Percentiles rank a stretch among this genome's conserved stretches.
Evolutionary conservation across 1,284 basidiomycete species (phyloP).

Genomic region (Ganoderma multipileum): DNA sequence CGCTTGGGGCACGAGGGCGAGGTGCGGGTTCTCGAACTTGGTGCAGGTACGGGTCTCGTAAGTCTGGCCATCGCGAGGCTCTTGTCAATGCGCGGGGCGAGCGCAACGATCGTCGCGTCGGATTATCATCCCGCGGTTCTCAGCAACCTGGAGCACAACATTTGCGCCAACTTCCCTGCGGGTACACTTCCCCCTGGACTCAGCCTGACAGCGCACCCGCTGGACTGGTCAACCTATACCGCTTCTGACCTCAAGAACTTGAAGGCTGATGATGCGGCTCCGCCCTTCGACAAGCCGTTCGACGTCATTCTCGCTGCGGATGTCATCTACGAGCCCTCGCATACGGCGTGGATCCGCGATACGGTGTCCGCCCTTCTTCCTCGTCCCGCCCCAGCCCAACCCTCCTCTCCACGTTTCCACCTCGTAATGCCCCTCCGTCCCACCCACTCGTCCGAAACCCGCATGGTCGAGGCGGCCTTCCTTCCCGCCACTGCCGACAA

Average conservation of each 20-base stretch:
- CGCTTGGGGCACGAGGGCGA: neutral
- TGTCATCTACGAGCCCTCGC: slow-evolving; percentile 75
- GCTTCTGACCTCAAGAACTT: neutral
- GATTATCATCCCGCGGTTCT: slow-evolving; percentile 84
- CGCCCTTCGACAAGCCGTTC: slow-evolving; percentile 53
- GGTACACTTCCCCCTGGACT: slow-evolving; percentile 9
- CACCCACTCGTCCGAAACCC: slow-evolving; percentile 68
- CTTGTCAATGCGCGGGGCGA: slow-evolving; percentile 34
- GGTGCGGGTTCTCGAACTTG: slow-evolving; percentile 81
- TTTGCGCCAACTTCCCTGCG: slow-evolving; percentile 62
- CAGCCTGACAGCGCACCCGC: slow-evolving; percentile 44
- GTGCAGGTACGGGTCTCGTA: slow-evolving; percentile 90
- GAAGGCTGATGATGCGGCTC: slow-evolving; percentile 6
- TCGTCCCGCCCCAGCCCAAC: slow-evolving; percentile 39
- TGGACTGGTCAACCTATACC: slow-evolving; percentile 76
- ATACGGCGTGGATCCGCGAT: slow-evolving; percentile 70
- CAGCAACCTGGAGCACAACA: slow-evolving; percentile 74
- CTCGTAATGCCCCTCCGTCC: slow-evolving; percentile 77
- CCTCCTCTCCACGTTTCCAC: slow-evolving; percentile 58
- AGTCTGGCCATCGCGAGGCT: slow-evolving; percentile 69
- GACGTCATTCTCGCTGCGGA: slow-evolving; percentile 80
- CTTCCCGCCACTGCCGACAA: slow-evolving; percentile 27
- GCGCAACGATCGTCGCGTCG: slow-evolving; percentile 67
- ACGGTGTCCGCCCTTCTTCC: slow-evolving; percentile 63
- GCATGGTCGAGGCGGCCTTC: slow-evolving; percentile 65